These are phyloP conservation scores for Toxicodendron radicans DNA, from an alignment of 345 rosid species.

Conservation along the genomic window DNA sequence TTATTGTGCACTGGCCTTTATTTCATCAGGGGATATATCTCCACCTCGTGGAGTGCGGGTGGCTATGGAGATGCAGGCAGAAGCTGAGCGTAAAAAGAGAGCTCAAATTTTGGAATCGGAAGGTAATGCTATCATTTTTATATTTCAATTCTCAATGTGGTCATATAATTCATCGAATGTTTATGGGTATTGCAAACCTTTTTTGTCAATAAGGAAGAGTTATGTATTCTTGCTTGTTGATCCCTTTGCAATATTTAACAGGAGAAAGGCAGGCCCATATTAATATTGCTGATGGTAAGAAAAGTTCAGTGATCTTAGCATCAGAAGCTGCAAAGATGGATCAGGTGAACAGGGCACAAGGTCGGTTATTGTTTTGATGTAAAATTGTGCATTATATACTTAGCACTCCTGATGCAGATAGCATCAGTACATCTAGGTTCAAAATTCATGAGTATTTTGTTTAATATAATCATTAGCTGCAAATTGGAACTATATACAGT, in stretches of 20 bases:
- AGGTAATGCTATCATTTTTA: constrained; percentile 30
- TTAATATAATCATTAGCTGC: not conserved
- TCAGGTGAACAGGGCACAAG: constrained; percentile 68
- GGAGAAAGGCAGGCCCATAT: constrained; percentile 71
- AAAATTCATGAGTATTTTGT: not conserved
- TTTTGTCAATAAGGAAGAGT: not conserved
- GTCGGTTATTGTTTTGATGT: constrained; percentile 32
- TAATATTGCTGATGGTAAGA: constrained; percentile 85
- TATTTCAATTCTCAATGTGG: too few species aligned
- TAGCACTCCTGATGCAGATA: not conserved
- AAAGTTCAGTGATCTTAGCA: constrained; percentile 63
- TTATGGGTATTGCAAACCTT: not conserved
- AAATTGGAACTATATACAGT: not conserved
- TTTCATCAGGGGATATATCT: constrained; percentile 85
- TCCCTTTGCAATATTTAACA: constrained; percentile 21
- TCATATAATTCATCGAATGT: not conserved
- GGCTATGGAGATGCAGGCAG: constrained; percentile 99
- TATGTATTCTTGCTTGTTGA: constrained; percentile 4
- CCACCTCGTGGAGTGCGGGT: constrained; percentile 87
- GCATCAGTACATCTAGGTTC: not conserved
- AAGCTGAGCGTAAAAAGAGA: constrained; percentile 94
- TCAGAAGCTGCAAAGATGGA: constrained; percentile 75
- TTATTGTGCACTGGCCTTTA: constrained; percentile 11
- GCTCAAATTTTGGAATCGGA: constrained; percentile 94
- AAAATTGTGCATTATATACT: not conserved